Base-by-base conservation (phyloP, 306 rosid species). In the Medicago arabica region DNA sequence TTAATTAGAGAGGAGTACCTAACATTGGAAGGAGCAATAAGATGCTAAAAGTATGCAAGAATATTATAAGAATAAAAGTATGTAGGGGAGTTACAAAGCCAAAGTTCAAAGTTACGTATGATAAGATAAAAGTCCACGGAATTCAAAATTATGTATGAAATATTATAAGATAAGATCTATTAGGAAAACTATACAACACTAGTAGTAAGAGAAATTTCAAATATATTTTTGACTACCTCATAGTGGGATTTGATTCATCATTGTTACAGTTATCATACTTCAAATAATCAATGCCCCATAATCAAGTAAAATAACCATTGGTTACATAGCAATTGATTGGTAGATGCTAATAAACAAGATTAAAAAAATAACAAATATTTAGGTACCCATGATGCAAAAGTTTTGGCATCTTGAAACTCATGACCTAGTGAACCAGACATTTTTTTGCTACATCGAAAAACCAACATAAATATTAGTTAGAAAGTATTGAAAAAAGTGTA, bases 361-460 rank as follows among this genome's bases (percentile, higher is more conserved):
- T 28, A 28, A 28, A 76, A 39, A 39, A 23, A 68, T 28, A 40
- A 16, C 9, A 78, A 58, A 23, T 23, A 36, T 58, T 57, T 40
- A 36, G 75, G 67, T 83, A 95, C 99, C 99, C 97, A 95, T 77
- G 97, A 85, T 72, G 97, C 93, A 85, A 95, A 95, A 59, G 87
- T 90, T 68, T 83, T 83, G 80, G 99, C 99, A 84, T 95, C 97
- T 86, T 89, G 92, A n/a, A 90, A 90, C 82, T 95, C 99, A 11
- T 88, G 93, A 68, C 93, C 92, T 54, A 92, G 88, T 69, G 99
- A 95, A 64, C 99, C 99, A 23, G 99, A 97, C 99, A 92, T 88
- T 38, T 82, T 70, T 82, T 88, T 89, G 85, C 99, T 95, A 67
- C 97, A 95, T 23, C 80, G 69, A 79, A 18, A 18, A 18, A 34